Evolutionary conservation across 2,329 filamentous ascomycete species (phyloP), one percentile per base, ranked within the genome.

Genomic region (Neoscytalidium dimidiatum): DNA sequence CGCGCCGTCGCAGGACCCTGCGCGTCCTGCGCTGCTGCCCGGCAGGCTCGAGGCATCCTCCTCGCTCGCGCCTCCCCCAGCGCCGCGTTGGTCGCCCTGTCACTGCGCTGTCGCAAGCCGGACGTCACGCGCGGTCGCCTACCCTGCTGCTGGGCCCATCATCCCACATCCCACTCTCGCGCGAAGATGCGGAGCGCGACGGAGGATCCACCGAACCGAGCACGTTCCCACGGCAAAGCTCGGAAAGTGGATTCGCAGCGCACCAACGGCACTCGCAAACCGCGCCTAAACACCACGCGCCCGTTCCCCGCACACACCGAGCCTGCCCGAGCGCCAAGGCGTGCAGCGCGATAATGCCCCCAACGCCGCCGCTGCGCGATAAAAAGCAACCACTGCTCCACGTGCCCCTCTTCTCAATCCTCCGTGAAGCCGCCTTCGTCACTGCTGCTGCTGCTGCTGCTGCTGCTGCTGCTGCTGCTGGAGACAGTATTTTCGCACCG

Each of bases 401-500:
- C 62, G 62, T 64, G 62, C 62, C 43, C 23, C 38, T 46, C 62
- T 5, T 57, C 64, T 14, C 53, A 41, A 26, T 65, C 56, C 53
- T 61, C 53, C 33, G 35, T 28, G 43, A 51, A 57, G 44, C 44
- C 44, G 31, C 41, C 46, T 13, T 49, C 58, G 53, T 38, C 56
- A 58, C 21, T 29, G 17, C 35, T 21, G 31, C 41, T 63, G 57
- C 61, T 69, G 73, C 66, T 72, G 70, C n/a, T n/a, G n/a, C n/a
- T n/a, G n/a, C n/a, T n/a, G n/a, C 21, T 29, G 17, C 35, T 21
- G 31, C 41, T 63, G 57, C 61, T 69, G 73, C 66, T 72, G 70
- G 51, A 75, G 70, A 17, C 79, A 72, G 65, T 79, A 79, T 69
- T 78, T 79, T 64, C 74, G 72, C 68, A 79, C 74, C 58, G 77